Evolutionary conservation across 208 protist species (phyloP).

Genomic region (Wallacemonas sp.): DNA sequence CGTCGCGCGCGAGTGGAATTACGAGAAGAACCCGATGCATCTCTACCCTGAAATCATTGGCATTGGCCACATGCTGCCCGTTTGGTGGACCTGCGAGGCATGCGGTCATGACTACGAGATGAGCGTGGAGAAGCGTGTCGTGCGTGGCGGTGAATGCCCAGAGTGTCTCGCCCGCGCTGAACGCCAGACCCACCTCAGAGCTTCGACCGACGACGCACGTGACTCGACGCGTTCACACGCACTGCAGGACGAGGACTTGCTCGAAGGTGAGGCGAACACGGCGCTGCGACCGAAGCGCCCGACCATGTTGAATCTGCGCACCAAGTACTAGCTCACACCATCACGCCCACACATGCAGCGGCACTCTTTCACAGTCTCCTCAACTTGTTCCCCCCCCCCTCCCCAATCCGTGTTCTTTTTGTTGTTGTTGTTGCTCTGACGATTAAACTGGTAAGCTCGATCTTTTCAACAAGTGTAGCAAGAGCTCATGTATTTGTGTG

Average conservation of each 20-base stretch:
- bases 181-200: neutral
- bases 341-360: neutral
- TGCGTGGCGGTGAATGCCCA: conserved; percentile 79
- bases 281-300: conserved; percentile 74
- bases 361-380: no score
- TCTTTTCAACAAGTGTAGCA: no score
- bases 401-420: neutral
- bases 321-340: conserved; percentile 60
- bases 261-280: conserved; percentile 64
- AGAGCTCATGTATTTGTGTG: neutral
- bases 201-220: neutral
- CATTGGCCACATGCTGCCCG: conserved; percentile 71
- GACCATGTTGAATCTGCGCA: conserved; percentile 78
- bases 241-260: conserved; percentile 11
- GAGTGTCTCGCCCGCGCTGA: conserved; percentile 29
- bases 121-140: conserved; percentile 90
- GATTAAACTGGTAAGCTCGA: no score
- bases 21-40: conserved; percentile 79
- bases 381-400: no score
- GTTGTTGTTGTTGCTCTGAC: neutral
- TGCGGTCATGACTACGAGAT: conserved; percentile 68
- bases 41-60: conserved; percentile 87
- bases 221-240: neutral
- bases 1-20: conserved; percentile 89
- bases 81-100: conserved; percentile 73